phyloP scores from a whole-genome alignment of 257 asterid genomes.

The Orobanche coerulescens region DNA sequence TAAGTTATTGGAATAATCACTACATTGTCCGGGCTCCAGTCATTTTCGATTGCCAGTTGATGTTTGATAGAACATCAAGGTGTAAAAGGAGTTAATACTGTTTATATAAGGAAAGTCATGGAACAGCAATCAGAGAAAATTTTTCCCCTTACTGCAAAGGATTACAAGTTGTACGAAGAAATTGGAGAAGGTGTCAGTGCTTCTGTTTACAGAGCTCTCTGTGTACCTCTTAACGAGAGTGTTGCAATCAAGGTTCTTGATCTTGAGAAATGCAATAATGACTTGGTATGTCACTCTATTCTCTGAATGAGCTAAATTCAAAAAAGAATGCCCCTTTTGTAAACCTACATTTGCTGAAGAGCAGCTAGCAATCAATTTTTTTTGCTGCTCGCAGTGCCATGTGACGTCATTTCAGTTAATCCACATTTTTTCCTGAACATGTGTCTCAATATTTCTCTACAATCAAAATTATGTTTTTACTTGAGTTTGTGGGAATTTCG shows the following conservation, averaged over 20 bases:
- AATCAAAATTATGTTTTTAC: background rate
- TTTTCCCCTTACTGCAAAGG: constrained; percentile 68
- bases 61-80: constrained; percentile 22
- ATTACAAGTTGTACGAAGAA: constrained; percentile 73
- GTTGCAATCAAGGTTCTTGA: constrained; percentile 99
- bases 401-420: constrained; percentile 10
- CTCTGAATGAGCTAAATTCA: constrained; percentile 4
- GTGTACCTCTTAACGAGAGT: constrained; percentile 63
- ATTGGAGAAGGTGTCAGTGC: constrained; percentile 99
- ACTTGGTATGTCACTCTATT: constrained; percentile 59
- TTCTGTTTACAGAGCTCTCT: constrained; percentile 78
- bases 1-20: constrained; percentile 28
- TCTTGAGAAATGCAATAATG: constrained; percentile 93
- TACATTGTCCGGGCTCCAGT: constrained; percentile 20
- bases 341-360: background rate
- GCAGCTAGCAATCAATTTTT: background rate
- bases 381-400: constrained; percentile 7
- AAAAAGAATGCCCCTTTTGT: background rate
- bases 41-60: constrained; percentile 18
- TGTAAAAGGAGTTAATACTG: constrained; percentile 23
- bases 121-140: constrained; percentile 41
- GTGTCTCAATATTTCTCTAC: background rate
- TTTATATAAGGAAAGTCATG: constrained; percentile 43
- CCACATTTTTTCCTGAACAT: background rate
- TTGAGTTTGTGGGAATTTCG: background rate